A percentile compares a stretch with the other conserved stretches of the same genome.
phyloP scores from a whole-genome alignment of 2,329 filamentous ascomycete species.

The Conoideocrella luteorostrata region DNA sequence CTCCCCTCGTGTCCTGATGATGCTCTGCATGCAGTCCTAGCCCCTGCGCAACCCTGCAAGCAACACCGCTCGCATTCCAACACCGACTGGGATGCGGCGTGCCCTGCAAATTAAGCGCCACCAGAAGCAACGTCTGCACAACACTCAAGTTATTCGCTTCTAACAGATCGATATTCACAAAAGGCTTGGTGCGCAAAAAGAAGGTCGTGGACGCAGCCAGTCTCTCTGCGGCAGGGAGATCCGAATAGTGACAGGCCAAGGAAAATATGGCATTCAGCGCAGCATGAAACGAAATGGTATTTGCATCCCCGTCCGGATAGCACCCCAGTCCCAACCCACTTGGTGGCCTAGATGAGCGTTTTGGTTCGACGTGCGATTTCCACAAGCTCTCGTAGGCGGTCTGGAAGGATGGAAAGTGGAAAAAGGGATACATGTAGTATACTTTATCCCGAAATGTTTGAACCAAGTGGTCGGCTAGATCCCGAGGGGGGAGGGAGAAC shows the following conservation, averaged over 20 bases:
- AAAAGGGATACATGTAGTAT: constrained; percentile 37
- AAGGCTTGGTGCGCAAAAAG: constrained; percentile 25
- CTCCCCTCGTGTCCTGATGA: constrained; percentile 8
- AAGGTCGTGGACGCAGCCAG: constrained; percentile 20
- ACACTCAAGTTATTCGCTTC: constrained; percentile 22
- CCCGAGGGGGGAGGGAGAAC: constrained; percentile 30
- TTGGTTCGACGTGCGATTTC: constrained; percentile 13
- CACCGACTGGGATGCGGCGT: constrained; percentile 33
- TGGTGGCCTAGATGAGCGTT: not conserved
- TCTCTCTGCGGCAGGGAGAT: constrained; percentile 18
- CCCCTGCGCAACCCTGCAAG: not conserved
- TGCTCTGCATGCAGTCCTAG: constrained; percentile 29
- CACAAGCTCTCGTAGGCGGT: constrained; percentile 32
- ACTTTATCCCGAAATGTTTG: constrained; percentile 31
- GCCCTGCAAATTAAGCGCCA: constrained; percentile 32
- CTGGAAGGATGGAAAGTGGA: constrained; percentile 35
- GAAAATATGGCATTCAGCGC: constrained; percentile 25
- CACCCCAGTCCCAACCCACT: constrained; percentile 26
- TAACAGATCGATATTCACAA: constrained; percentile 26
- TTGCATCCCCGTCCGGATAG: constrained; percentile 18
- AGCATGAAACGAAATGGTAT: constrained; percentile 30
- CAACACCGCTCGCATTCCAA: constrained; percentile 35
- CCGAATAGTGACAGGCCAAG: constrained; percentile 32
- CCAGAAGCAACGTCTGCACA: constrained; percentile 33
- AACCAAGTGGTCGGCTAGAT: constrained; percentile 34